Evolutionary conservation across 768 basidiomycete genomes (phyloP), one percentile per base, ranked within the genome.

Genomic region (Lactarius deliciosus): DNA sequence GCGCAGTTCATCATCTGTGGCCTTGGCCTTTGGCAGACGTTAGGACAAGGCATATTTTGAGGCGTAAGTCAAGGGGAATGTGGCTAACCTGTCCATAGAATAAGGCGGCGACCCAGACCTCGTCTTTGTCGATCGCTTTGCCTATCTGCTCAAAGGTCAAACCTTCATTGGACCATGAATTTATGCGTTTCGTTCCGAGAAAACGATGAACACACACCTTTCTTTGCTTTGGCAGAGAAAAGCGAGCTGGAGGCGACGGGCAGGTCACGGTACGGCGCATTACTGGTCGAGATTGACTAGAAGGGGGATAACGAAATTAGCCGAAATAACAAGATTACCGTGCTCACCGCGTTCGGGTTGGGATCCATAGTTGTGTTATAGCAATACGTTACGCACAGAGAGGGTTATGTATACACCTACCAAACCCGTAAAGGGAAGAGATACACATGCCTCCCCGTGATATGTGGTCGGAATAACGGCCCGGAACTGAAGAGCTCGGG

Each of bases 51-150:
- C 2, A 55, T 30, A 61, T 2, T 9, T 16, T 54, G 53, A 30
- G 34, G 60, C 22, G 32, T 34, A 7, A 36, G 16, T 11, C 16
- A 18, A 30, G 0, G 36, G 10, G 59, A 28, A 25, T 25, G 47
- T 11, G 15, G 36, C 63, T 57, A 66, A 89, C 89, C 79, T 92
- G 91, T 8, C 87, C 91, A 70, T 91, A 92, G 76, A 94, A 90
- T 57, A 86, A 86, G 7, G 91, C 85, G 3, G 91, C 91, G 30
- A 92, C 81, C 90, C 90, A 94, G 30, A 93, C 81, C 72, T 94
- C 92, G 73, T 91, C 88, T 74, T 82, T 86, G 28, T 82, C 85
- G 61, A 94, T 82, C 8, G 79, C 80, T 65, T 86, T 79, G 13
- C 82, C 90, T 69, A 94, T 84, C 45, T 83, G 78, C 64, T 86